Base-by-base conservation (phyloP, 129 eudicot species). In the Artemisia tridentata region DNA sequence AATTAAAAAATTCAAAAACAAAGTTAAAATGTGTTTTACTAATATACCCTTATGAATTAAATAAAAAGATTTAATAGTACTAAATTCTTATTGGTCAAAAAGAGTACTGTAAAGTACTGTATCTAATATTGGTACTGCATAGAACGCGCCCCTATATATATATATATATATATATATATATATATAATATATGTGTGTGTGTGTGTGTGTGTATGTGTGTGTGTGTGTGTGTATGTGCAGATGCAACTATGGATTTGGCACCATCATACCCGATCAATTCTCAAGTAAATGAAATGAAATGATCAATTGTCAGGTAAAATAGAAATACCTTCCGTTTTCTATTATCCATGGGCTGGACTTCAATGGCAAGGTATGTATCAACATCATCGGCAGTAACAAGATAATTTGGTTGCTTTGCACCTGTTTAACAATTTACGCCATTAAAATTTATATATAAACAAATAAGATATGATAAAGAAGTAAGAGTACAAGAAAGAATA, bases 271-370 rank as follows among this genome's bases (percentile, higher is more conserved):
- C 13, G 8, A 45, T 52, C 46, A 52, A 31, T 53, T 15, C 65
- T 12, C 34, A 48, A 67, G 19, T 27, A 67, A 38, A 67, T 17
- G 23, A 67, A 75, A 66, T 41, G 9, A 65, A 75, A 45, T 66
- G 29, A 55, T 66, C 49, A 75, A 41, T 20, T 75, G 43, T 66
- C 29, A 17, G 68, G 17, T 27, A 47, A 18, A 12, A 11, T 47
- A 19, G 34, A 41, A 69, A 53, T 54, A 92, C 98, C 98, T 87
- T 89, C 51, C 92, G 84, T 62, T 93, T 93, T 75, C 92, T 80
- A 66, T 89, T 85, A 76, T 93, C 96, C 84, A 93, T 81, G 58
- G 98, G 98, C 82, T 89, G 98, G 81, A 93, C 96, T 87, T 89
- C 98, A 68, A 93, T 85, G 75, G 96, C 96, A 74, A 89, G 92